Evolutionary conservation across 2,329 filamentous ascomycete genomes (phyloP).

Genomic region (Microcera coccophila): DNA sequence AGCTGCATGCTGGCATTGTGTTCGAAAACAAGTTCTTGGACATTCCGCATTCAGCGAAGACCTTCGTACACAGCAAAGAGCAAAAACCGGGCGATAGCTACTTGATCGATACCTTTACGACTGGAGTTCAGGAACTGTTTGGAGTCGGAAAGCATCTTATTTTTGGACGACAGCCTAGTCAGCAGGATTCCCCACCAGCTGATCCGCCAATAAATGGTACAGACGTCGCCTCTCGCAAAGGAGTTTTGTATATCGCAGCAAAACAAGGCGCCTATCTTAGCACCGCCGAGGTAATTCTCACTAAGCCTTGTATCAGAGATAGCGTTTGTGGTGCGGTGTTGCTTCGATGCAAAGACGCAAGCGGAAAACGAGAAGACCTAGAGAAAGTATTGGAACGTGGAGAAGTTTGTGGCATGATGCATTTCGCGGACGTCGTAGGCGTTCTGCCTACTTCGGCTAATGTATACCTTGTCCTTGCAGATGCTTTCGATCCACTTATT

Average conservation of each 20-base stretch:
- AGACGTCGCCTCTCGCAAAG: no score
- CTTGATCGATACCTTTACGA: not conserved
- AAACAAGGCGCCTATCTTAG: no score
- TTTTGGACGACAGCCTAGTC: no score
- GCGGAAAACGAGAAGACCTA: not conserved
- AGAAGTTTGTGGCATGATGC: constrained; percentile 1
- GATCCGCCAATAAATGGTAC: no score
- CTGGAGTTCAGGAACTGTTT: not conserved
- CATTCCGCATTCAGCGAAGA: not conserved
- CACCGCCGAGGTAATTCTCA: no score
- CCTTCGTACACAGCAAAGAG: not conserved
- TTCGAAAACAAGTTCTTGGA: not conserved
- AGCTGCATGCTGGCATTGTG: not conserved
- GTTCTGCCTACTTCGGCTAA: not conserved
- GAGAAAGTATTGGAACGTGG: not conserved
- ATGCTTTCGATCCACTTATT: not conserved
- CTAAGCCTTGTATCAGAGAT: no score
- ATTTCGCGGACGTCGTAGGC: not conserved
- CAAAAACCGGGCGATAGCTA: not conserved
- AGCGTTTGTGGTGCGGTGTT: no score
- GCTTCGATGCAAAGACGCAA: no score
- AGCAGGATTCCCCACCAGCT: no score
- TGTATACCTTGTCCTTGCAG: not conserved
- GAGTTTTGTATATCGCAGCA: no score
- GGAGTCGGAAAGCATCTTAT: not conserved